phyloP scores from a whole-genome alignment of 192 early-diverging fungal species.

The Rhizophagus sp. region DNA sequence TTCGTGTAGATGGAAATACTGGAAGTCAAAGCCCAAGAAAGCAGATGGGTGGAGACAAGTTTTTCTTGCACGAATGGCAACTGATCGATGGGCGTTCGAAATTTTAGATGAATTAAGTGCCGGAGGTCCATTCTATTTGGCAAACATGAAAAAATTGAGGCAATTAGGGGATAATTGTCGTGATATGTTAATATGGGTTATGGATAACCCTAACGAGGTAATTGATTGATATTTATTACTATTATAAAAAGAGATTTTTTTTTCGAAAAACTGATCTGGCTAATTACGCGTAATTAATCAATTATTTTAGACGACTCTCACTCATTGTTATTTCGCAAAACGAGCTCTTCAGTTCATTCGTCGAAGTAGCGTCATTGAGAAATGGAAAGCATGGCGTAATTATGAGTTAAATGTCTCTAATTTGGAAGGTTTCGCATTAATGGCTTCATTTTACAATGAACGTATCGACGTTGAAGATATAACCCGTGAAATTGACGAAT shows the following conservation, averaged over 20 bases:
- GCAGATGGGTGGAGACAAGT: conserved; percentile 27
- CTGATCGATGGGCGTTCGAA: conserved; percentile 25
- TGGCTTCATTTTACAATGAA: conserved; percentile 28
- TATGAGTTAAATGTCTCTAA: background rate
- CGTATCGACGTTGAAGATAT: conserved; percentile 13
- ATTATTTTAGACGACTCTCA: conserved; percentile 22
- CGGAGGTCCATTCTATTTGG: conserved; percentile 15
- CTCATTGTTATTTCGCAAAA: conserved; percentile 30
- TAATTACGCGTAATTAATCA: background rate
- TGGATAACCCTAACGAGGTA: conserved; percentile 28
- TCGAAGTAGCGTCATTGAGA: conserved; percentile 2
- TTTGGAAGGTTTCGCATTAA: conserved; percentile 23
- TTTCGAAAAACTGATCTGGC: no score
- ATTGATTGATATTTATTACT: no score
- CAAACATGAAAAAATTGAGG: conserved; percentile 24
- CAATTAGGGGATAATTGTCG: conserved; percentile 29
- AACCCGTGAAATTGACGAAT: conserved; percentile 13
- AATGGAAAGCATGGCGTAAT: conserved; percentile 30
- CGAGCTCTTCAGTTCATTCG: conserved; percentile 23
- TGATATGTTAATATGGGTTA: conserved; percentile 26
- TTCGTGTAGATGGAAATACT: conserved; percentile 27
- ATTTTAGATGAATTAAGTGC: conserved; percentile 18
- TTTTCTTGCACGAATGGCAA: conserved; percentile 10
- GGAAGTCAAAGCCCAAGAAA: conserved; percentile 27
- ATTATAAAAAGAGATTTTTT: no score